These are phyloP conservation scores for Silene noctiflora DNA, from an alignment of 179 eudicot genomes.

Conservation along the genomic window DNA sequence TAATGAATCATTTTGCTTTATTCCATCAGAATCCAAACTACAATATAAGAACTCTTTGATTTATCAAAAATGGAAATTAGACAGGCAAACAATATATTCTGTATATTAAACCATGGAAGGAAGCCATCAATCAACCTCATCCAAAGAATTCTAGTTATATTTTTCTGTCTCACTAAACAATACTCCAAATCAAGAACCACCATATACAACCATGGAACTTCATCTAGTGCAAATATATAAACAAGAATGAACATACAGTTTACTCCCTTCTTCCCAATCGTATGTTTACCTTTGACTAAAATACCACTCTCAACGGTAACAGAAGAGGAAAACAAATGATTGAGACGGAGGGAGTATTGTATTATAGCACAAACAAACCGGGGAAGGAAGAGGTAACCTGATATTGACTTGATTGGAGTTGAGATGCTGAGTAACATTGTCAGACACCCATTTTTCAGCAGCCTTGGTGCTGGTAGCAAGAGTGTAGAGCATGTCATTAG, in stretches of 20 bases:
- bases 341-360: too few species aligned
- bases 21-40: too few species aligned
- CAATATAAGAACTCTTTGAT: not conserved
- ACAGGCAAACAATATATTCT: too few species aligned
- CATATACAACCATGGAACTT: not conserved
- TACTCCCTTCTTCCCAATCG: not conserved
- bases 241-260: not conserved
- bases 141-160: too few species aligned
- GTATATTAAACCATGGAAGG: too few species aligned
- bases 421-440: slow-evolving; percentile 68
- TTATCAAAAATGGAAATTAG: too few species aligned
- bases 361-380: not conserved
- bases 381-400: slow-evolving; percentile 44
- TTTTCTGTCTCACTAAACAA: not conserved
- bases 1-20: too few species aligned
- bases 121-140: too few species aligned
- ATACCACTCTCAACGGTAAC: too few species aligned
- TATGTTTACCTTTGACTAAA: too few species aligned
- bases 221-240: too few species aligned
- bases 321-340: too few species aligned
- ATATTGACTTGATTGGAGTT: slow-evolving; percentile 57
- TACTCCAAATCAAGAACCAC: not conserved
- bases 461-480: slow-evolving; percentile 68
- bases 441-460: slow-evolving; percentile 81
- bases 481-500: slow-evolving; percentile 80